phyloP scores from a whole-genome alignment of 257 asterid genomes.

The Rhazya stricta region DNA sequence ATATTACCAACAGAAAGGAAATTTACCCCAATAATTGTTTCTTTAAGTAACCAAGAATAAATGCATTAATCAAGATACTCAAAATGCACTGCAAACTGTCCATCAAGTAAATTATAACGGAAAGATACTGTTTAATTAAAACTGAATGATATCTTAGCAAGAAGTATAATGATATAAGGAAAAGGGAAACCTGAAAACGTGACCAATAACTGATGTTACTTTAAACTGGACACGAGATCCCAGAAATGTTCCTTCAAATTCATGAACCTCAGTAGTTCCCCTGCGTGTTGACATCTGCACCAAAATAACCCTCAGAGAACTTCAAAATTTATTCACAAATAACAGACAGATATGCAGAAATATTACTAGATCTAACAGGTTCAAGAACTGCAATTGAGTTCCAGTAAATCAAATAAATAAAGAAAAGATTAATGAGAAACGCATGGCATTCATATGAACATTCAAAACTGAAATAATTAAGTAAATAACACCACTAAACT shows the following conservation, averaged over 20 bases:
- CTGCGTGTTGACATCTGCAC: slow-evolving; percentile 77
- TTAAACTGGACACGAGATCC: slow-evolving; percentile 60
- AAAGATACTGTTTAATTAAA: slow-evolving; percentile 15
- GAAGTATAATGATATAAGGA: background rate
- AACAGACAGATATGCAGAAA: background rate
- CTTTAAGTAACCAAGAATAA: background rate
- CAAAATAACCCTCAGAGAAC: slow-evolving; percentile 7
- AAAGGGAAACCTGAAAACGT: slow-evolving; percentile 74
- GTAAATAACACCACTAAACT: background rate
- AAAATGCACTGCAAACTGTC: background rate
- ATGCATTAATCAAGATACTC: background rate
- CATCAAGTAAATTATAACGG: background rate
- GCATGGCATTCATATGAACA: background rate
- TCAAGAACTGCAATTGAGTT: background rate
- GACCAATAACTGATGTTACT: slow-evolving; percentile 96
- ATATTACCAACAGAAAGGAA: background rate
- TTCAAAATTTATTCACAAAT: background rate
- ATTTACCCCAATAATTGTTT: background rate
- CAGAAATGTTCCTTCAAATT: slow-evolving; percentile 71
- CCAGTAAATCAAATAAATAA: background rate
- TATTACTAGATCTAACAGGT: background rate
- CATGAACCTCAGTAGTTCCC: slow-evolving; percentile 85
- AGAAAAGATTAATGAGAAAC: background rate
- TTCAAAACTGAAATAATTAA: background rate
- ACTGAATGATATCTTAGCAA: background rate